Base-by-base conservation (phyloP, 2,329 filamentous ascomycete species). In the Ascochyta rabiei region DNA sequence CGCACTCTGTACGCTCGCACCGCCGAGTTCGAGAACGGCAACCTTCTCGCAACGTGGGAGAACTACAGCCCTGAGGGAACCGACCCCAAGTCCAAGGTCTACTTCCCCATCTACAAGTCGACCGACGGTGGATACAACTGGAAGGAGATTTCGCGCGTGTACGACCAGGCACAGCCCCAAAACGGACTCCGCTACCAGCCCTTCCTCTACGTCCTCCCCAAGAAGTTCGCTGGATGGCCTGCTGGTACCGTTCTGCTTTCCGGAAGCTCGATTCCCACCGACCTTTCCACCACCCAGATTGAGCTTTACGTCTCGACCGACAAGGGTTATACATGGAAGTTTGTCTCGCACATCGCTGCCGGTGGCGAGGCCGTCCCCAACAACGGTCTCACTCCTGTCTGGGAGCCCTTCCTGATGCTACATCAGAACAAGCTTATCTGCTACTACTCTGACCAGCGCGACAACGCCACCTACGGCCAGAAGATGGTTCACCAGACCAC, bases 381-480 rank as follows among this genome's bases (percentile, higher is more conserved):
- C 65, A 89, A 90, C 64, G 87, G 85, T 1, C 70, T 85, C 33
- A 88, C 86, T 0, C 86, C 87, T 0, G 84, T 91, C 18, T 91
- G 88, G 88, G 89, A 91, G 70, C 88, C 88, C 0, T 89, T 88
- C 70, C 73, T 90, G 37, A 80, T 81, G 69, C 77, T 81, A 39
- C 81, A 86, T 69, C 75, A 88, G 51, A 79, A 83, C 48, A 77
- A 83, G 46, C 75, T 90, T 16, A 81, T 90, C 31, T 77, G 82
- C 63, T 90, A 89, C 78, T 90, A 90, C 76, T 86, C 87, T 1
- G 88, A 90, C 71, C 88, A 90, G 69, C 82, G 88, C 31, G 86
- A 86, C 58, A 80, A 85, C 59, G 56, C 68, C 1, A 76, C 77
- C 1, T 79, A 90, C 66, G 88, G 87, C 16, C 88, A 90, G 73